These are phyloP conservation scores for Penicillium flavigenum DNA, from an alignment of 495 filamentous ascomycete species.

Conservation along the genomic window DNA sequence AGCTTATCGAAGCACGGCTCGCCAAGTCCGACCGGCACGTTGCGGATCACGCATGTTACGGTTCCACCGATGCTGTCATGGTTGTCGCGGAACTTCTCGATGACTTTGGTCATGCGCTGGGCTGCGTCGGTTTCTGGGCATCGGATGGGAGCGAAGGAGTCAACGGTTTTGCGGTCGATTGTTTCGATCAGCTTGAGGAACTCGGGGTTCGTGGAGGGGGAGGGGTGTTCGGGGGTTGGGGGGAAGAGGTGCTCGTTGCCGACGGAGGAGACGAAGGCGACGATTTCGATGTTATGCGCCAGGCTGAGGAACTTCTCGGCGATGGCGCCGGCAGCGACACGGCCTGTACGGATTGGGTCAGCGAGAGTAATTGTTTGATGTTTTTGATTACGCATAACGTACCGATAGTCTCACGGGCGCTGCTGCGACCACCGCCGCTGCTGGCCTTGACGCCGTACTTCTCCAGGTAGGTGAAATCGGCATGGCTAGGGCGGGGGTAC, in stretches of 20 bases:
- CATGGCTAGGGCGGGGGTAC: slow-evolving; percentile 89
- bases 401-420: slow-evolving; percentile 91
- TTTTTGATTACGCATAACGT: slow-evolving; percentile 15
- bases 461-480: slow-evolving; percentile 94
- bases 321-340: slow-evolving; percentile 92
- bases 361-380: not conserved
- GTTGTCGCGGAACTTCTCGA: slow-evolving; percentile 76
- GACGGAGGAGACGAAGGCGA: slow-evolving; percentile 86
- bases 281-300: slow-evolving; percentile 83
- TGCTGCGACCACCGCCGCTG: slow-evolving; percentile 88
- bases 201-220: slow-evolving; percentile 73
- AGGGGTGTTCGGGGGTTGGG: slow-evolving; percentile 70
- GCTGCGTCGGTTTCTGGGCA: slow-evolving; percentile 71
- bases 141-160: slow-evolving; percentile 78
- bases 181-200: slow-evolving; percentile 74
- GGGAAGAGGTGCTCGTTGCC: slow-evolving; percentile 82
- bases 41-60: slow-evolving; percentile 93
- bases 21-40: slow-evolving; percentile 82
- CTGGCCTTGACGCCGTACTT: slow-evolving; percentile 97
- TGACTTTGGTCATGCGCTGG: slow-evolving; percentile 72
- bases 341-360: slow-evolving; percentile 43
- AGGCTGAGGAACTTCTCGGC: slow-evolving; percentile 88
- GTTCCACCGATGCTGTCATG: slow-evolving; percentile 92
- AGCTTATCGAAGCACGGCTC: slow-evolving; percentile 97
- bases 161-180: slow-evolving; percentile 76